Evolutionary conservation across 2,329 filamentous ascomycete genomes (phyloP), one percentile per base, ranked within the genome.

Genomic region (Fusarium abutilonis): DNA sequence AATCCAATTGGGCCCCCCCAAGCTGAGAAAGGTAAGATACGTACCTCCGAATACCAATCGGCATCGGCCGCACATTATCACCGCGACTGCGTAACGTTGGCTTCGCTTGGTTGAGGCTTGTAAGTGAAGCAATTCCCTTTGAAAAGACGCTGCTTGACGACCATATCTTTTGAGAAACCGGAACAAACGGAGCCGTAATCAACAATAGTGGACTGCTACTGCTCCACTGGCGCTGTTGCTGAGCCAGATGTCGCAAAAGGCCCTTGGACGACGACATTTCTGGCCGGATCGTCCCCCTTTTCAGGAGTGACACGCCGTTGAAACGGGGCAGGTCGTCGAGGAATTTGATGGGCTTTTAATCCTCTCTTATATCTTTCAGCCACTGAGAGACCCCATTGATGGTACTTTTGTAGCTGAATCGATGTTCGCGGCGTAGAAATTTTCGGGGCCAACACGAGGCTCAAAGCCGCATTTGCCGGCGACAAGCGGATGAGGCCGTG

Each of bases 181-280:
- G 44, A n/a, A 26, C 46, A 55, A 34, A 43, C 11, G 48, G 50
- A 17, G 54, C 48, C 38, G 53, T 55, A 56, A 64, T 60, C 40
- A 66, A 50, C 56, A 60, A 61, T 48, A 63, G 60, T 58, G 64
- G 63, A 45, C 58, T 56, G 56, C 53, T 58, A 32, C 51, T 45
- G 68, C 66, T 68, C 68, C 68, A 70, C 68, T 66, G 60, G 40
- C 47, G 45, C 48, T 67, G 67, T 42, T 60, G 47, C 32, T 66
- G 68, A 53, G 52, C 60, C 60, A 70, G 60, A 67, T 71, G 66
- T 65, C 66, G 68, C 60, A 70, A 68, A 62, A 71, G 65, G 68
- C 68, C 60, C 60, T 51, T 70, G n/a, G 68, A 65, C 53, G 60
- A 67, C 55, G 65, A 61, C 68, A 70, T 70, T 60, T 60, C 45